Percentiles rank a stretch among this genome's conserved stretches.
phyloP scores from a whole-genome alignment of 768 basidiomycete species.

The Lactifluus rugatus region DNA sequence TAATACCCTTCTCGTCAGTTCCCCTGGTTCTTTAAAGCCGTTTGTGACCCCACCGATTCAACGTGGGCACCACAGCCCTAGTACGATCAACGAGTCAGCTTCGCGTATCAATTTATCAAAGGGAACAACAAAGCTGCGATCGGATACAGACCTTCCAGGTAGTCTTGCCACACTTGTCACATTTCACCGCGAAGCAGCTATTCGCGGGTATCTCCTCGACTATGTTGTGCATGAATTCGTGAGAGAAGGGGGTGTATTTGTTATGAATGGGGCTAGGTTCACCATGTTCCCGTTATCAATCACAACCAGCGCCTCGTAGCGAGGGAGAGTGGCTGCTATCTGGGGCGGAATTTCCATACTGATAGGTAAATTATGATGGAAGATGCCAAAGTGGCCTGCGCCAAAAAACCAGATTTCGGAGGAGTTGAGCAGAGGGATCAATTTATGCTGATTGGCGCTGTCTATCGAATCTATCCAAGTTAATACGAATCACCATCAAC shows the following conservation, averaged over 20 bases:
- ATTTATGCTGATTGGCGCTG: conserved; percentile 2
- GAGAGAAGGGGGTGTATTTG: not conserved
- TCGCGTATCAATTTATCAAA: not conserved
- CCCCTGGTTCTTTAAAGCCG: not conserved
- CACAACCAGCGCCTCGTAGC: not conserved
- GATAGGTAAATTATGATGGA: not conserved
- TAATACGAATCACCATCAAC: not conserved
- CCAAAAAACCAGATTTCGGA: not conserved
- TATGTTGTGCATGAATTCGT: not conserved
- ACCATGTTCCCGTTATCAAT: not conserved
- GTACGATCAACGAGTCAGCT: too few species aligned
- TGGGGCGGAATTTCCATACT: not conserved
- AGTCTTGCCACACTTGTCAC: conserved; percentile 25
- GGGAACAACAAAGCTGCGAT: not conserved
- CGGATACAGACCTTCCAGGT: conserved; percentile 23
- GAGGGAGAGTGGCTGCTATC: not conserved
- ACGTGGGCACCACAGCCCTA: conserved; percentile 21
- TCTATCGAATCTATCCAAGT: not conserved
- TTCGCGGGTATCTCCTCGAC: conserved; percentile 13
- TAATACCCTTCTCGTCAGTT: not conserved
- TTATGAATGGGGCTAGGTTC: not conserved
- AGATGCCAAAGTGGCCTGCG: not conserved
- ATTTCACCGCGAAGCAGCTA: conserved; percentile 21
- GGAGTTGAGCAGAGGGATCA: too few species aligned
- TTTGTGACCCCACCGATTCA: conserved; percentile 17